phyloP scores from a whole-genome alignment of 164 flowering plant genomes.

The Vitis amurensis region DNA sequence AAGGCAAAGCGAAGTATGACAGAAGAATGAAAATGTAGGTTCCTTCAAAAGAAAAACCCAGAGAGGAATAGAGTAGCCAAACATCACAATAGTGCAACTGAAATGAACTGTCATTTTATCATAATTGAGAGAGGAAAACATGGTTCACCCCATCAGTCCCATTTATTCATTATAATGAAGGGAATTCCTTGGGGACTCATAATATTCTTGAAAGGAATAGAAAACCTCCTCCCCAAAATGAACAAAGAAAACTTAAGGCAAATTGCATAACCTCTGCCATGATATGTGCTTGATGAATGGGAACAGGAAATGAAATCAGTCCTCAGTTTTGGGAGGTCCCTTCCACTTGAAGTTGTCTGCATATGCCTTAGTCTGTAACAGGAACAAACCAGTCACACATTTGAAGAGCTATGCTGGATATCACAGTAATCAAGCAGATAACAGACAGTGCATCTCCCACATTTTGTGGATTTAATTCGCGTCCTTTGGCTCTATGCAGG shows the following conservation, averaged over 20 bases:
- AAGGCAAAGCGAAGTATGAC: too few species aligned
- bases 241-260: conserved; percentile 7
- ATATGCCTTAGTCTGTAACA: conserved; percentile 33
- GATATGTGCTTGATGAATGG: background rate
- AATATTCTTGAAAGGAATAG: background rate
- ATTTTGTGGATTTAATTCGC: too few species aligned
- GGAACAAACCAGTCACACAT: conserved; percentile 1
- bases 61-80: background rate
- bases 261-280: background rate
- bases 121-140: background rate
- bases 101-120: conserved; percentile 1
- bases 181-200: background rate
- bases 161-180: conserved; percentile 6
- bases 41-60: background rate
- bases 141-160: background rate
- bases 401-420: too few species aligned
- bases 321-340: conserved; percentile 26
- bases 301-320: conserved; percentile 6
- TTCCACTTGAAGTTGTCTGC: conserved; percentile 48
- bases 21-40: background rate
- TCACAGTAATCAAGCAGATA: too few species aligned
- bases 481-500: too few species aligned
- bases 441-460: too few species aligned
- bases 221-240: background rate
- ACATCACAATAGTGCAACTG: background rate